A percentile compares a stretch with the other conserved stretches of the same genome.
Evolutionary conservation across 495 filamentous ascomycete genomes (phyloP).

Genomic region (Podospora comata): DNA sequence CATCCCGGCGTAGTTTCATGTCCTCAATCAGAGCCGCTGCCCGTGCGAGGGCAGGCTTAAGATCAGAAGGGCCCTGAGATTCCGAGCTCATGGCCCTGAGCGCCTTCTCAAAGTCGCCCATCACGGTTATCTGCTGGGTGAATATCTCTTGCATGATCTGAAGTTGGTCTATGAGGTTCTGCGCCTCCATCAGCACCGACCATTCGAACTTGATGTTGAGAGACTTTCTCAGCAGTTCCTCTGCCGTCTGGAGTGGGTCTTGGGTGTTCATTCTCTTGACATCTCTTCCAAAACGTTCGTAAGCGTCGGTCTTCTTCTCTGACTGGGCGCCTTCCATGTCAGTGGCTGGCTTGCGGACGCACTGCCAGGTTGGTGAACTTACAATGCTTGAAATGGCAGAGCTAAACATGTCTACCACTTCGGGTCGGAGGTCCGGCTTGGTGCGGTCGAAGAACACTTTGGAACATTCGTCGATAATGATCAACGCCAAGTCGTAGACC

Average conservation of each 20-base stretch:
- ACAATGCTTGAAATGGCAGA: constrained; percentile 43
- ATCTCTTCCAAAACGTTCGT: constrained; percentile 26
- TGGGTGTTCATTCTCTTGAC: constrained; percentile 34
- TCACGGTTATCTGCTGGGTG: constrained; percentile 59
- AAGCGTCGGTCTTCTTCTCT: constrained; percentile 30
- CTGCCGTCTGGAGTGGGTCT: constrained; percentile 32
- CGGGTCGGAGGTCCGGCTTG: constrained; percentile 56
- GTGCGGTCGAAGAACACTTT: constrained; percentile 56
- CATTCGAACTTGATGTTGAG: constrained; percentile 70
- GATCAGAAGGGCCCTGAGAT: constrained; percentile 2
- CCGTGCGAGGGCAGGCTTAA: constrained; percentile 18
- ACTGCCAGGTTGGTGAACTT: constrained; percentile 3
- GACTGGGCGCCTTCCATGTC: constrained; percentile 8
- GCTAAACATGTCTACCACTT: constrained; percentile 71
- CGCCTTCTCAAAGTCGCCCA: constrained; percentile 59
- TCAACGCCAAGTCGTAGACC: constrained; percentile 61
- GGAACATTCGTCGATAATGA: constrained; percentile 35
- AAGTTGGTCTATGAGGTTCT: constrained; percentile 47
- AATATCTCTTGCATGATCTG: constrained; percentile 67
- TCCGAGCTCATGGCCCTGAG: constrained; percentile 18
- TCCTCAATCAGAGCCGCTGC: constrained; percentile 21
- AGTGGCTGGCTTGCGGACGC: background rate
- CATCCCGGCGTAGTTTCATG: constrained; percentile 27
- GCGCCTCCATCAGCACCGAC: constrained; percentile 60
- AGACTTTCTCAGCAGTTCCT: constrained; percentile 46